Evolutionary conservation across 2,329 filamentous ascomycete genomes (phyloP).

Genomic region (Aspergillus novofumigatus): DNA sequence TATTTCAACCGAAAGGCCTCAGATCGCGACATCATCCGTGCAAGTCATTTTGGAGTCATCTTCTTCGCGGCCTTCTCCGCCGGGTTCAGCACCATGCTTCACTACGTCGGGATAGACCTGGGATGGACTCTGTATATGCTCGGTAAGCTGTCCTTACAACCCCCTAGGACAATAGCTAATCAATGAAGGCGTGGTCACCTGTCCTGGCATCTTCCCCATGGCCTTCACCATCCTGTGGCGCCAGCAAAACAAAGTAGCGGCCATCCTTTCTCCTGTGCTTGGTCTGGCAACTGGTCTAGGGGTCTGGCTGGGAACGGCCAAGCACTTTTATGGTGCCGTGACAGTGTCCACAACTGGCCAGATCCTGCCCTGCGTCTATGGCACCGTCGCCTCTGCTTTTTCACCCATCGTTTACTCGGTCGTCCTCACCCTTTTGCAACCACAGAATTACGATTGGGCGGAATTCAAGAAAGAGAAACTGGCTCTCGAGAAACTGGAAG

Average conservation of each 20-base stretch:
- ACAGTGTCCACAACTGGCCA: constrained; percentile 47
- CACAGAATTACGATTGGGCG: constrained; percentile 41
- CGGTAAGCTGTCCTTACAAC: no score
- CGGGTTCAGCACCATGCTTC: constrained; percentile 49
- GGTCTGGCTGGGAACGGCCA: constrained; percentile 51
- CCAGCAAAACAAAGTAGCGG: constrained; percentile 47
- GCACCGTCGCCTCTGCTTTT: constrained; percentile 50
- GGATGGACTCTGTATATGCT: constrained; percentile 55
- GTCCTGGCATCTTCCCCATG: constrained; percentile 52
- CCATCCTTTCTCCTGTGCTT: constrained; percentile 48
- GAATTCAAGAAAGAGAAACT: constrained; percentile 34
- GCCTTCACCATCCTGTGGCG: constrained; percentile 52
- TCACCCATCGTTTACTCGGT: constrained; percentile 51
- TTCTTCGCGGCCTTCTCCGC: constrained; percentile 51
- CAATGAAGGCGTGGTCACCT: constrained; percentile 45
- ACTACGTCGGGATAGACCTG: constrained; percentile 53
- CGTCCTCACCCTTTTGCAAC: constrained; percentile 44
- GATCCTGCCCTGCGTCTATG: constrained; percentile 51
- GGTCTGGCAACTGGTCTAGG: constrained; percentile 50
- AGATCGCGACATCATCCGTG: constrained; percentile 48
- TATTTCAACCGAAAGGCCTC: constrained; percentile 47
- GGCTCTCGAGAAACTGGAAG: constrained; percentile 23
- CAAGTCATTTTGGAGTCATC: constrained; percentile 51
- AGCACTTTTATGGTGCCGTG: constrained; percentile 45
- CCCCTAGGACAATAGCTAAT: no score